phyloP scores from a whole-genome alignment of 2,329 filamentous ascomycete species.

The Colletotrichum endophyticum region DNA sequence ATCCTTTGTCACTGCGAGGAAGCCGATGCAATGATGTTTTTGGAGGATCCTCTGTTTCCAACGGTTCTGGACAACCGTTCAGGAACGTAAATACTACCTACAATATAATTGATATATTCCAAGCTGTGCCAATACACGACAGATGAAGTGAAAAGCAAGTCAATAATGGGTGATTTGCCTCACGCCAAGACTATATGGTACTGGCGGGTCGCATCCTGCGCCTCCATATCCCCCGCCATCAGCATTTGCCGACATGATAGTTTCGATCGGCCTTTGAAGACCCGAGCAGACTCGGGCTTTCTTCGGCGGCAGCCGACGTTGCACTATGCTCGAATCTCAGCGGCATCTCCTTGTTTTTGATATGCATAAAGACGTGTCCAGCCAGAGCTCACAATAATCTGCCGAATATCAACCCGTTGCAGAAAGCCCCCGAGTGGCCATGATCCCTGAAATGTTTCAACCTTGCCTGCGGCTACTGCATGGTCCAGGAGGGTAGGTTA shows the following conservation, averaged over 20 bases:
- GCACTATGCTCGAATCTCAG: not conserved
- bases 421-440: not conserved
- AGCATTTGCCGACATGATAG: not conserved
- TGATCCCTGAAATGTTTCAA: conserved; percentile 7
- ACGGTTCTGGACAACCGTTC: not conserved
- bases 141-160: not conserved
- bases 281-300: not conserved
- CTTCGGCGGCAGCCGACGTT: not conserved
- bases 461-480: not conserved
- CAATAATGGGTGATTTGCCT: not conserved
- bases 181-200: not conserved
- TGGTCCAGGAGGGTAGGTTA: not conserved
- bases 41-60: not conserved
- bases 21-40: conserved; percentile 3
- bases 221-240: not conserved
- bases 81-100: not conserved
- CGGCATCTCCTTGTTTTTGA: not conserved
- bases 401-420: not conserved
- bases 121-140: not conserved
- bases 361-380: not conserved
- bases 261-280: not conserved
- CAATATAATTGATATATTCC: not conserved
- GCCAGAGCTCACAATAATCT: not conserved
- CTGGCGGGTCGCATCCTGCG: not conserved
- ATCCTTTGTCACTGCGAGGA: conserved; percentile 20